A percentile compares a stretch with the other conserved stretches of the same genome.
Conservation (phyloP, 129 eudicot genomes). For the Chrysanthemum seticuspe region DNA sequence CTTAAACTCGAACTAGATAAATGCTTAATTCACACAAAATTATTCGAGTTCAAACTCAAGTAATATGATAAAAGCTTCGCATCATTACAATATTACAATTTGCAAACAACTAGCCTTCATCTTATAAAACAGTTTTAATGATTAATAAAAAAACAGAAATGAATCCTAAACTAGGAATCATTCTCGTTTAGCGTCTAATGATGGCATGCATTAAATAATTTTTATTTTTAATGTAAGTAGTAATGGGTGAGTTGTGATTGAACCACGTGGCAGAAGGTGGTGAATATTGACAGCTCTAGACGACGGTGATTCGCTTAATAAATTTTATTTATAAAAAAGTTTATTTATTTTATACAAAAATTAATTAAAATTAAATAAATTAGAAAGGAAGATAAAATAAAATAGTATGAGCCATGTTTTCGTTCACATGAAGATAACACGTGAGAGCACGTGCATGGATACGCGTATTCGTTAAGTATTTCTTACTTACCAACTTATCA, state of each 20-base stretch:
- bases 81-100: neutral
- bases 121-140: too few species aligned
- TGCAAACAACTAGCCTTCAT: neutral
- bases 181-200: conserved; percentile 26
- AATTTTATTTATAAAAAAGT: neutral
- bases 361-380: too few species aligned
- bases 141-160: neutral
- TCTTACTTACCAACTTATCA: too few species aligned
- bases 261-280: conserved; percentile 47
- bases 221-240: neutral
- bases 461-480: conserved; percentile 18
- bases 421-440: conserved; percentile 49
- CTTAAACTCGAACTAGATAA: too few species aligned
- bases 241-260: conserved; percentile 36
- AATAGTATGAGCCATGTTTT: neutral
- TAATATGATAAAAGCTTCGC: too few species aligned
- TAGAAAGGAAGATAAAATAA: conserved; percentile 16
- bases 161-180: conserved; percentile 16
- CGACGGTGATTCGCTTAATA: conserved; percentile 36
- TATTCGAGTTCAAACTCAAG: too few species aligned
- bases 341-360: too few species aligned
- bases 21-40: too few species aligned
- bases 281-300: conserved; percentile 35
- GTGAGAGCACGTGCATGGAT: conserved; percentile 48
- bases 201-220: conserved; percentile 3